Conservation (phyloP, 345 rosid genomes). For the Aquilaria yunnanensis region DNA sequence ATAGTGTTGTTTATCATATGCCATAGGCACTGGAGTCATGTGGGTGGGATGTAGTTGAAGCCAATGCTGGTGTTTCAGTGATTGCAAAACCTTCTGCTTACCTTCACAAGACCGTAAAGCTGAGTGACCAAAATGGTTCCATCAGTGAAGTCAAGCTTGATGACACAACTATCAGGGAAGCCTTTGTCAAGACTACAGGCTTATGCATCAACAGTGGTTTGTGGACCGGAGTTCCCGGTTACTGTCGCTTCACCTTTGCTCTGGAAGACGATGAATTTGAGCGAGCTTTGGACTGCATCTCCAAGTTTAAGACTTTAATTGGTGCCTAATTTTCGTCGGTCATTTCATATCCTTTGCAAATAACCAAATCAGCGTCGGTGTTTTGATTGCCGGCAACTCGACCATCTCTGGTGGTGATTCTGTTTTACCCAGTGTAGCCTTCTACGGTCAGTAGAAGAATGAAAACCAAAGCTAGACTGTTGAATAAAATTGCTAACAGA, state of each 20-base stretch:
- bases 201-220: constrained; percentile 75
- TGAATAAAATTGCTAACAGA: too few relatives aligned
- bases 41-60: constrained; percentile 83
- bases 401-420: too few relatives aligned
- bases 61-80: constrained; percentile 74
- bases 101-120: constrained; percentile 48
- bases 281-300: constrained; percentile 59
- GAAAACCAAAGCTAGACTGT: too few relatives aligned
- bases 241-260: constrained; percentile 84
- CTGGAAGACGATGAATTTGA: constrained; percentile 66
- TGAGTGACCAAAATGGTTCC: constrained; percentile 9
- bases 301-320: constrained; percentile 39
- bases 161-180: constrained; percentile 67
- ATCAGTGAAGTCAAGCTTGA: constrained; percentile 41
- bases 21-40: constrained; percentile 57
- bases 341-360: neutral
- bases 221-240: constrained; percentile 90
- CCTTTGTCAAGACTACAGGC: constrained; percentile 57
- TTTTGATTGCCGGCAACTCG: constrained; percentile 11
- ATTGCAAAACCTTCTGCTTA: constrained; percentile 74
- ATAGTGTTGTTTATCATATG: neutral
- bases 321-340: constrained; percentile 8
- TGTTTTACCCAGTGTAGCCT: too few relatives aligned
- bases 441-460: too few relatives aligned
- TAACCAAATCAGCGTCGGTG: neutral